A percentile compares a stretch with the other conserved stretches of the same genome.
Evolutionary conservation across 177 flowering plant genomes (phyloP).

Genomic region (Vitis hybrid): DNA sequence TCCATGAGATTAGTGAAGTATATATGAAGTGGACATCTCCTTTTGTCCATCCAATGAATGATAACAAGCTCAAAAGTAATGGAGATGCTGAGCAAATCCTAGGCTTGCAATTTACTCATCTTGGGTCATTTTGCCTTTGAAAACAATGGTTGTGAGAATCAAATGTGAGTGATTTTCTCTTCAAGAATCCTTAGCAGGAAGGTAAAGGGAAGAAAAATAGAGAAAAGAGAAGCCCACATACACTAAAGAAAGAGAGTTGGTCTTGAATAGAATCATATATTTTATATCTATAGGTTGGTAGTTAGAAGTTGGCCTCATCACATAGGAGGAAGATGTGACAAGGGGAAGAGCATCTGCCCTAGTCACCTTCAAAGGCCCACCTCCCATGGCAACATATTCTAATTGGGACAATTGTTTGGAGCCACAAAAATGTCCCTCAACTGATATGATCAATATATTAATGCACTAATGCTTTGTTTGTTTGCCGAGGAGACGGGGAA

Average conservation of each 20-base stretch:
- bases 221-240: background rate
- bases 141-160: conserved; percentile 7
- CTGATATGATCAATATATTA: too few species aligned
- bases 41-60: conserved; percentile 13
- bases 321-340: background rate
- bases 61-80: conserved; percentile 9
- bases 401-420: background rate
- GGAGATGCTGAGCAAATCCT: conserved; percentile 7
- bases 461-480: too few species aligned
- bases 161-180: conserved; percentile 12
- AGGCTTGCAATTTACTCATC: background rate
- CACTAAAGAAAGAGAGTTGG: background rate
- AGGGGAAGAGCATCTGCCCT: background rate
- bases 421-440: background rate
- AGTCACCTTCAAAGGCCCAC: background rate
- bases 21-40: conserved; percentile 6
- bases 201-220: background rate
- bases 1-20: too few species aligned
- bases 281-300: background rate
- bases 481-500: too few species aligned
- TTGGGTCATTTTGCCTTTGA: background rate
- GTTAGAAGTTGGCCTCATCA: conserved; percentile 8
- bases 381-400: background rate
- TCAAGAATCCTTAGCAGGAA: background rate
- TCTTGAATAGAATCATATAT: background rate